Conservation (phyloP, 805 yeast species). For the Zygoascus biomembranicola region DNA sequence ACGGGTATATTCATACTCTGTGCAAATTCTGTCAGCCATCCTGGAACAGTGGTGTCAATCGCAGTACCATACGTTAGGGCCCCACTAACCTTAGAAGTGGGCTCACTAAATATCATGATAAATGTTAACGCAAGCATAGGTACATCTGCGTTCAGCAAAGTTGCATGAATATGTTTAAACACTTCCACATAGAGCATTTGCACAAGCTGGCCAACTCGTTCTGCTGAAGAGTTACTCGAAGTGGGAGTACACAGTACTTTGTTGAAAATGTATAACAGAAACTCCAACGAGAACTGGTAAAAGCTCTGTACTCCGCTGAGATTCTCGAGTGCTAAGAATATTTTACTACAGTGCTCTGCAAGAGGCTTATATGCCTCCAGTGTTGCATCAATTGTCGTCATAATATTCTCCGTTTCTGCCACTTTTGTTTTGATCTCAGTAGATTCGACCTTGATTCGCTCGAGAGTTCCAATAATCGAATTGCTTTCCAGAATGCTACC, state of each 20-base stretch:
- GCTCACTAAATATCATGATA: not conserved
- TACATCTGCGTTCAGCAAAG: conserved; percentile 25
- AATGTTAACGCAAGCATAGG: not conserved
- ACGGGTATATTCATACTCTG: not conserved
- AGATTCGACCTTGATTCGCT: conserved; percentile 57
- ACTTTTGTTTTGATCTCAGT: conserved; percentile 44
- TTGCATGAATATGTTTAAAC: conserved; percentile 38
- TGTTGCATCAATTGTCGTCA: conserved; percentile 44
- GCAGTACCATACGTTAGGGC: not conserved
- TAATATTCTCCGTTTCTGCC: conserved; percentile 44
- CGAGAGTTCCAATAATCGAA: conserved; percentile 49
- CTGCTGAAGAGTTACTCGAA: conserved; percentile 4
- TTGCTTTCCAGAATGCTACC: conserved; percentile 66
- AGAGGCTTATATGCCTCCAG: conserved; percentile 43
- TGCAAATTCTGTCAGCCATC: not conserved
- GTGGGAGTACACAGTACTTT: conserved; percentile 20
- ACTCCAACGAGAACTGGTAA: conserved; percentile 52
- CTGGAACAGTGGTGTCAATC: not conserved
- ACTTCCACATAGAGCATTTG: conserved; percentile 37
- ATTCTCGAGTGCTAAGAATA: conserved; percentile 41
- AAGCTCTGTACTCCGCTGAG: conserved; percentile 38
- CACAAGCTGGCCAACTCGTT: conserved; percentile 29
- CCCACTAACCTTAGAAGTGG: not conserved
- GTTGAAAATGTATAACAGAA: conserved; percentile 32
- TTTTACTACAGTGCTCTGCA: conserved; percentile 45